A percentile compares a stretch with the other conserved stretches of the same genome.
phyloP scores from a whole-genome alignment of 116 monocot species.

The Iris pallida region DNA sequence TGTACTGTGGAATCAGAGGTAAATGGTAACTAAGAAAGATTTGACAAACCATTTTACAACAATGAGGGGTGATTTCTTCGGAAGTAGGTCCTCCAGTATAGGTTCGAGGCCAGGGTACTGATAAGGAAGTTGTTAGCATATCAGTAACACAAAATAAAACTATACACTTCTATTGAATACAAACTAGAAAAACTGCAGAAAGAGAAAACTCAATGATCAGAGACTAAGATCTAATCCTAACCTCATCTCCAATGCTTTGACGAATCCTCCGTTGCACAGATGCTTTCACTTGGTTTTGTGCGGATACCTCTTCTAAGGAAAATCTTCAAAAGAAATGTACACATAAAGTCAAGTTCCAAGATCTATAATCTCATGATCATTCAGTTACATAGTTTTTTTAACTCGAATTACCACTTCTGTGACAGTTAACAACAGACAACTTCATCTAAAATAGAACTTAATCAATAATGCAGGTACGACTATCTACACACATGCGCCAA shows the following conservation, averaged over 20 bases:
- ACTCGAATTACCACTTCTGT: too few species aligned
- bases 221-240: constrained; percentile 5
- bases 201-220: neutral
- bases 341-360: neutral
- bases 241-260: constrained; percentile 91
- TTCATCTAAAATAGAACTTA: too few species aligned
- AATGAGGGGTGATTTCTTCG: constrained; percentile 87
- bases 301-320: constrained; percentile 86
- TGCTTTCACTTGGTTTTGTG: constrained; percentile 96
- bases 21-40: constrained; percentile 2
- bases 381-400: too few species aligned
- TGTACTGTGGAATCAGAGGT: neutral
- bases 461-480: too few species aligned
- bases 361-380: too few species aligned
- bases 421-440: too few species aligned
- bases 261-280: constrained; percentile 86
- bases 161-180: neutral
- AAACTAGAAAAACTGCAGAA: neutral
- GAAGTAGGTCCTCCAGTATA: constrained; percentile 79
- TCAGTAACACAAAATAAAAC: constrained; percentile 4
- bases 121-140: constrained; percentile 2
- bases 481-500: too few species aligned
- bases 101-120: constrained; percentile 92
- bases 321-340: constrained; percentile 43
- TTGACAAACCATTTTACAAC: constrained; percentile 79